A percentile compares a stretch with the other conserved stretches of the same genome.
These are phyloP conservation scores for Fusarium torreyae DNA, from an alignment of 2,329 filamentous ascomycete species.

Conservation along the genomic window DNA sequence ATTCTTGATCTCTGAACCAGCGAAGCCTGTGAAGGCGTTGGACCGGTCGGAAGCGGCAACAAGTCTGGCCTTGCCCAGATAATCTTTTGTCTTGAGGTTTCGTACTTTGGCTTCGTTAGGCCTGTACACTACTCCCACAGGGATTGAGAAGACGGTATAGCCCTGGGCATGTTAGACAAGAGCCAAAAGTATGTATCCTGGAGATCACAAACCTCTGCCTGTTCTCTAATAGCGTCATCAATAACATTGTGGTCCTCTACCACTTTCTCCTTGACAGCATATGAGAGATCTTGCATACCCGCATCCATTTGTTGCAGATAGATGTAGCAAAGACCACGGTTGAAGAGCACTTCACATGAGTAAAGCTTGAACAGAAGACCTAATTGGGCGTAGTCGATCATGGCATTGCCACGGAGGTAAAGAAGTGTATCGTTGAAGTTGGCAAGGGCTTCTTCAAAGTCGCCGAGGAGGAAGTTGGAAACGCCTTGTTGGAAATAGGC, in stretches of 20 bases:
- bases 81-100: constrained; percentile 97
- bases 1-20: constrained; percentile 84
- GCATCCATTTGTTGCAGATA: constrained; percentile 93
- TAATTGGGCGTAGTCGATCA: constrained; percentile 97
- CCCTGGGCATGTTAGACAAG: constrained; percentile 70
- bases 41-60: constrained; percentile 88
- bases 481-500: constrained; percentile 99
- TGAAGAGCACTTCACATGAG: constrained; percentile 98
- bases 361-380: constrained; percentile 96
- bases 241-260: constrained; percentile 98
- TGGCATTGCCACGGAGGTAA: constrained; percentile 94
- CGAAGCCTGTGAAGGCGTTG: constrained; percentile 87
- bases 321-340: constrained; percentile 96
- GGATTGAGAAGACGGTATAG: constrained; percentile 98
- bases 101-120: constrained; percentile 98
- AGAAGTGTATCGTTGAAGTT: constrained; percentile 99
- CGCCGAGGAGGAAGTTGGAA: constrained; percentile 95
- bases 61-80: constrained; percentile 94
- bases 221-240: constrained; percentile 93
- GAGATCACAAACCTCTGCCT: constrained; percentile 80
- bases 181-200: too few species aligned
- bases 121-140: constrained; percentile 93
- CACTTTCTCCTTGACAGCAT: constrained; percentile 94
- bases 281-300: constrained; percentile 91
- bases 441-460: constrained; percentile 96